Evolutionary conservation across 2,329 filamentous ascomycete genomes (phyloP).

Genomic region (Phaeosphaeriaceae sp.): DNA sequence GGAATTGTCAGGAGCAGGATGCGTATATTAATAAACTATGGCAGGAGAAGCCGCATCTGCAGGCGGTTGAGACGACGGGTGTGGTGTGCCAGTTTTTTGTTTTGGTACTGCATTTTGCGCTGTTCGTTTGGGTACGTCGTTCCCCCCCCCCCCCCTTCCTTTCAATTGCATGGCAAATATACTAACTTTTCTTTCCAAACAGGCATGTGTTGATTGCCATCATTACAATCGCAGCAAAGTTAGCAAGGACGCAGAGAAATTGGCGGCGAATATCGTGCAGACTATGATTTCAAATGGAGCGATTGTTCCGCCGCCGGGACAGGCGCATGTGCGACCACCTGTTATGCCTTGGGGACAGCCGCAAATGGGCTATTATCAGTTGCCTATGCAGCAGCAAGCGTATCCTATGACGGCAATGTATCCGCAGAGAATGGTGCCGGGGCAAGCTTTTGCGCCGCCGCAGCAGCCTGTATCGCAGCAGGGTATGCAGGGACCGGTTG

Average conservation of each 20-base stretch:
- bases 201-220: slow-evolving; percentile 45
- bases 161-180: no score
- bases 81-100: slow-evolving; percentile 40
- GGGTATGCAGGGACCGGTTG: background rate
- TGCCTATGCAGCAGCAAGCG: slow-evolving; percentile 16
- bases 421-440: slow-evolving; percentile 10
- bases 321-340: slow-evolving; percentile 21
- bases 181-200: no score
- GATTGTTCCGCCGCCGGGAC: slow-evolving; percentile 31
- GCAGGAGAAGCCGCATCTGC: slow-evolving; percentile 27
- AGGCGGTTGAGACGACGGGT: slow-evolving; percentile 26
- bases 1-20: slow-evolving; percentile 37
- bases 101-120: slow-evolving; percentile 39
- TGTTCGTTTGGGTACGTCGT: slow-evolving; percentile 45
- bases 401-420: slow-evolving; percentile 18
- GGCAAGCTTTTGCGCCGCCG: slow-evolving; percentile 4
- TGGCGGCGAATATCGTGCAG: slow-evolving; percentile 42
- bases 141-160: no score
- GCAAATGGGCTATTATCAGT: slow-evolving; percentile 16
- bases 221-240: slow-evolving; percentile 27
- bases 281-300: slow-evolving; percentile 42
- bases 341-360: slow-evolving; percentile 8
- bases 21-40: slow-evolving; percentile 40
- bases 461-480: slow-evolving; percentile 1
- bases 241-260: slow-evolving; percentile 39